phyloP scores from a whole-genome alignment of 176 grass and related monocot genomes.

The Cocos nucifera region DNA sequence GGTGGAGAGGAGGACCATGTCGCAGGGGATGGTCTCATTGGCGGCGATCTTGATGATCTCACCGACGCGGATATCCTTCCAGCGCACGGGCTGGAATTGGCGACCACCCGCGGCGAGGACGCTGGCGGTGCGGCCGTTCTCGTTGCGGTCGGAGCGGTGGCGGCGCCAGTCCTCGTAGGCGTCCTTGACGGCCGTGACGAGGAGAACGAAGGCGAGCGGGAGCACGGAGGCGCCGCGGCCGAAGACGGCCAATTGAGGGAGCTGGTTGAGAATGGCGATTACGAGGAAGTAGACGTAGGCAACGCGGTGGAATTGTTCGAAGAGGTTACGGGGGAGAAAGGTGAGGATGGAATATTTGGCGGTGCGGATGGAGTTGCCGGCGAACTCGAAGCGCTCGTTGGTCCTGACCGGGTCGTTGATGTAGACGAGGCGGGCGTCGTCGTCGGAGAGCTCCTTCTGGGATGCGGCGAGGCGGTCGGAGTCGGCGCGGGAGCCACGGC shows the following conservation, averaged over 20 bases:
- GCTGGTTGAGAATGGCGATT: slow-evolving; percentile 89
- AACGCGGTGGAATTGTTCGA: slow-evolving; percentile 94
- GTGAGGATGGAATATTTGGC: slow-evolving; percentile 83
- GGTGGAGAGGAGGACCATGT: slow-evolving; percentile 22
- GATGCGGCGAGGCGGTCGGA: slow-evolving; percentile 58
- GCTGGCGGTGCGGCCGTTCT: slow-evolving; percentile 13
- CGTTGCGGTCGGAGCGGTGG: slow-evolving; percentile 21
- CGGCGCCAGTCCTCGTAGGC: slow-evolving; percentile 30
- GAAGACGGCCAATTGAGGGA: slow-evolving; percentile 40
- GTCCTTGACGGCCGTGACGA: slow-evolving; percentile 27
- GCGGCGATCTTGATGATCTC: slow-evolving; percentile 10
- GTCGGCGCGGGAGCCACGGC: slow-evolving; percentile 48
- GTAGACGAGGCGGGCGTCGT: slow-evolving; percentile 58
- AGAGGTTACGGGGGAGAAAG: slow-evolving; percentile 88
- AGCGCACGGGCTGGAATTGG: slow-evolving; percentile 7
- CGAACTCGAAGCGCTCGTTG: slow-evolving; percentile 46
- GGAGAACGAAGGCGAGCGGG: slow-evolving; percentile 22
- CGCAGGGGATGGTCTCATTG: slow-evolving; percentile 16
- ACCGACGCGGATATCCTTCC: slow-evolving; percentile 19
- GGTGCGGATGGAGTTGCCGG: slow-evolving; percentile 76
- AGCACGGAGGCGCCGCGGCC: slow-evolving; percentile 22
- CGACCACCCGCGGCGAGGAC: not conserved
- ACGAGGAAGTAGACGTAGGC: slow-evolving; percentile 91
- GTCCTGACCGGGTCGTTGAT: slow-evolving; percentile 40
- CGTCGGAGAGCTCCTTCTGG: slow-evolving; percentile 63